phyloP scores from a whole-genome alignment of 2,329 filamentous ascomycete species.

The Apiospora marii region DNA sequence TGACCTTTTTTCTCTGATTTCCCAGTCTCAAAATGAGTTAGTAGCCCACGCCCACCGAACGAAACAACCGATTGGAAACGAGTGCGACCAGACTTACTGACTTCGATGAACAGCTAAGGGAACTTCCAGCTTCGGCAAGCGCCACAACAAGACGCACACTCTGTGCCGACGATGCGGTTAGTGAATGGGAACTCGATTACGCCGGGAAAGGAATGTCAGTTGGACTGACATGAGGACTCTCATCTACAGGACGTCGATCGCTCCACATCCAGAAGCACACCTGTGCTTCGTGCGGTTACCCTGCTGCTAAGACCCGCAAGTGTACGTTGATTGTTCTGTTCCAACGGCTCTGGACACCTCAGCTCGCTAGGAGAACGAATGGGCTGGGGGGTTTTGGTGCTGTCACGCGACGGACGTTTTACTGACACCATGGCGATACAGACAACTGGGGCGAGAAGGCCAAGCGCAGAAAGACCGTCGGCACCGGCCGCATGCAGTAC shows the following conservation, averaged over 20 bases:
- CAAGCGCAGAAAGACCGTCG: conserved; percentile 99
- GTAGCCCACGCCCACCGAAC: conserved; percentile 33
- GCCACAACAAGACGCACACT: conserved; percentile 98
- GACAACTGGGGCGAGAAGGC: conserved; percentile 99
- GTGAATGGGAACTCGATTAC: conserved; percentile 48
- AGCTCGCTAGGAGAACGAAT: conserved; percentile 25
- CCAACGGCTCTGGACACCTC: background rate
- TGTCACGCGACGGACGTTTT: conserved; percentile 32
- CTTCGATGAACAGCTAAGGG: conserved; percentile 43
- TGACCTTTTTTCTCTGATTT: conserved; percentile 11
- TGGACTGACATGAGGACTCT: conserved; percentile 36
- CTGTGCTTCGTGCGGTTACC: conserved; percentile 95
- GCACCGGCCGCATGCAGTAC: conserved; percentile 94
- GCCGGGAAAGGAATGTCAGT: conserved; percentile 24
- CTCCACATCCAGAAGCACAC: conserved; percentile 99
- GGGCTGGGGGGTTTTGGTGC: conserved; percentile 12
- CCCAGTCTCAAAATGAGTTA: conserved; percentile 41
- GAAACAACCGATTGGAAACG: conserved; percentile 25
- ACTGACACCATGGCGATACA: conserved; percentile 49
- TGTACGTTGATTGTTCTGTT: conserved; percentile 72
- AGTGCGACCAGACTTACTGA: conserved; percentile 35
- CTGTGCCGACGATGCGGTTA: conserved; percentile 98
- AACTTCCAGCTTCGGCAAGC: conserved; percentile 52
- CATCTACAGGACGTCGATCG: conserved; percentile 81
- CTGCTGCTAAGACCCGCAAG: conserved; percentile 95